phyloP scores from a whole-genome alignment of 2,329 filamentous ascomycete genomes.

The Aspergillus sergii region DNA sequence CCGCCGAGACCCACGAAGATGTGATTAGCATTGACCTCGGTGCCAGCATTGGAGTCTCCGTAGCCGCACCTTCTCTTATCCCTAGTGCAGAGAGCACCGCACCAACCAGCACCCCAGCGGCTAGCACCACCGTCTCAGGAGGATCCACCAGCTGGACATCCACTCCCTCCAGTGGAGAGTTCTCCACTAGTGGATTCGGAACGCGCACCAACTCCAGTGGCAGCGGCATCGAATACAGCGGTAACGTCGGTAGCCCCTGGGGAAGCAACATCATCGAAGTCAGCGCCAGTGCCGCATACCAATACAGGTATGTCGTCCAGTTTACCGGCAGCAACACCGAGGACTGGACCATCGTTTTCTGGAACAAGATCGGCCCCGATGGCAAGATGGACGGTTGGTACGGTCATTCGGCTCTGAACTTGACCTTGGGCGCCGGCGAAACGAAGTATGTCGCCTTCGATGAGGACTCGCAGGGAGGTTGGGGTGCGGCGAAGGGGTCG shows the following conservation, averaged over 20 bases:
- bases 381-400: conserved; percentile 41
- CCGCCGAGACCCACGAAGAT: background rate
- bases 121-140: conserved; percentile 5
- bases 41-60: background rate
- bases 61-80: background rate
- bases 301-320: conserved; percentile 41
- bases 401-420: conserved; percentile 34
- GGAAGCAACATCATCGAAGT: conserved; percentile 45
- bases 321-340: conserved; percentile 34
- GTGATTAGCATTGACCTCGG: background rate
- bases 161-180: conserved; percentile 21
- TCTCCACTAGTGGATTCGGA: conserved; percentile 34
- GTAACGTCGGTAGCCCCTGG: conserved; percentile 43
- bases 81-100: background rate
- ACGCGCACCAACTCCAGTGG: conserved; percentile 26
- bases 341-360: conserved; percentile 39
- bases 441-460: conserved; percentile 42
- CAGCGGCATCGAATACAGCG: conserved; percentile 31
- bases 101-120: conserved; percentile 8
- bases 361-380: conserved; percentile 44
- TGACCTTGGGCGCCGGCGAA: conserved; percentile 34
- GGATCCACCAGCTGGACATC: conserved; percentile 26
- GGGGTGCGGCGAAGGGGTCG: conserved; percentile 33
- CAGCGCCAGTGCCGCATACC: conserved; percentile 28
- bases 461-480: conserved; percentile 40